Base-by-base conservation (phyloP, 2,329 filamentous ascomycete genomes). In the Anisogramma anomala region DNA sequence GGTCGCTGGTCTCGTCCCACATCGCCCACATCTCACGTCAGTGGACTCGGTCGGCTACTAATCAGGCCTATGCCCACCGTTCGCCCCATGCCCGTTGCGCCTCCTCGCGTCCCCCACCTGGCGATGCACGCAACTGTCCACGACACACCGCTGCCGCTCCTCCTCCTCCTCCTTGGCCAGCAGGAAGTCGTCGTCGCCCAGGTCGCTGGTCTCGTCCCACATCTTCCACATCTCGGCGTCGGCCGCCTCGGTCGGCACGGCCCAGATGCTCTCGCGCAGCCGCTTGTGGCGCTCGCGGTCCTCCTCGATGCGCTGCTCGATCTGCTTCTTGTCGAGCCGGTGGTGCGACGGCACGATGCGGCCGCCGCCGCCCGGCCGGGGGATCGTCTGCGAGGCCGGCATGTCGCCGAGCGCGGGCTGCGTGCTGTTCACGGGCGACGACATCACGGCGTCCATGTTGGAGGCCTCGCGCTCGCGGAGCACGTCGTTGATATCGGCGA, bases 291-390 rank as follows among this genome's bases (percentile, higher is more conserved):
- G 70, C 60, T 98, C 91, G 3, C 91, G 71, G 60, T 98, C 91
- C 62, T 98, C 93, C 53, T 98, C 93, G 48, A 98, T 94, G 30
- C 91, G 72, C 65, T 96, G 88, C 63, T 96, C 88, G 39, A 95
- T 84, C 63, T 94, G 84, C 42, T 82, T 74, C 62, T 89, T 91
- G 55, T 95, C 85, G 38, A 91, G 59, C 13, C 64, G 59, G 20
- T 63, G 60, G 4, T 58, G 53, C 43, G 48, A 56, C 33, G 49
- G 54, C 44, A 53, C 56, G 45, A 51, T 56, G 45, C 52, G 60
- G 6, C 17, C 48, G 41, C 33, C 47, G 18, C 38, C 33, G 9
- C 53, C 52, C 13, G 56, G 53, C 46, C 56, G 61, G 1, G 61
- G 58, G n/a, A 62, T 58, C 6, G 61, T 58, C 46, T 65, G 64